phyloP scores from a whole-genome alignment of 129 eudicot species.

The Rutidosis leptorrhynchoides region DNA sequence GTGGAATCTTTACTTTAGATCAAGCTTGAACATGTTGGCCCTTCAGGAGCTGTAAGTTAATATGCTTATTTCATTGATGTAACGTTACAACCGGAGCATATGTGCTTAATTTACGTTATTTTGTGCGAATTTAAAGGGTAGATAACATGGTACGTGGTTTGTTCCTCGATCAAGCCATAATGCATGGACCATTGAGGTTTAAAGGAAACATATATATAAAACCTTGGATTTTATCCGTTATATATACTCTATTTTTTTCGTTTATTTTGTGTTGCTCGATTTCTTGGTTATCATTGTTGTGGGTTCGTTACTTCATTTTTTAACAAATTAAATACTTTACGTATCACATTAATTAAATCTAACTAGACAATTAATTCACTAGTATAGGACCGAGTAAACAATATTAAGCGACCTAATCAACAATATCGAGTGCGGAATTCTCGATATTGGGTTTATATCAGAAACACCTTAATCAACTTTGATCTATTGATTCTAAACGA shows the following conservation, averaged over 20 bases:
- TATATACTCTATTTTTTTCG: not conserved
- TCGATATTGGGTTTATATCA: no score
- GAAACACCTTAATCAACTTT: no score
- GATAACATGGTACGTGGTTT: constrained; percentile 18
- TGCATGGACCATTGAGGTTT: constrained; percentile 28
- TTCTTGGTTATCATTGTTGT: not conserved
- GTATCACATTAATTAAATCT: no score
- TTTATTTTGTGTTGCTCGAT: not conserved
- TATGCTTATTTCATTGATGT: constrained; percentile 14
- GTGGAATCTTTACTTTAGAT: constrained; percentile 8
- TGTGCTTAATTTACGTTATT: constrained; percentile 23
- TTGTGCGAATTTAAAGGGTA: constrained; percentile 17
- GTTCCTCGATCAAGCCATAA: constrained; percentile 18
- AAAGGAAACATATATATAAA: constrained; percentile 17
- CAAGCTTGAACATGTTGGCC: constrained; percentile 19
- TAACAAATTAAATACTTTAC: not conserved
- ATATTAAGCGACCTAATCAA: no score
- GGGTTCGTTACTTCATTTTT: not conserved
- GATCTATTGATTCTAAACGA: no score
- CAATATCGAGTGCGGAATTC: no score
- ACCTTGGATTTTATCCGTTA: constrained; percentile 21
- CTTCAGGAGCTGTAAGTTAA: constrained; percentile 14
- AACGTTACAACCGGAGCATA: constrained; percentile 31
- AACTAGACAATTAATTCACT: no score
- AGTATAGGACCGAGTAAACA: no score